These are phyloP conservation scores for Tylopilus orsonianus DNA, from an alignment of 1,284 basidiomycete genomes.

Conservation along the genomic window DNA sequence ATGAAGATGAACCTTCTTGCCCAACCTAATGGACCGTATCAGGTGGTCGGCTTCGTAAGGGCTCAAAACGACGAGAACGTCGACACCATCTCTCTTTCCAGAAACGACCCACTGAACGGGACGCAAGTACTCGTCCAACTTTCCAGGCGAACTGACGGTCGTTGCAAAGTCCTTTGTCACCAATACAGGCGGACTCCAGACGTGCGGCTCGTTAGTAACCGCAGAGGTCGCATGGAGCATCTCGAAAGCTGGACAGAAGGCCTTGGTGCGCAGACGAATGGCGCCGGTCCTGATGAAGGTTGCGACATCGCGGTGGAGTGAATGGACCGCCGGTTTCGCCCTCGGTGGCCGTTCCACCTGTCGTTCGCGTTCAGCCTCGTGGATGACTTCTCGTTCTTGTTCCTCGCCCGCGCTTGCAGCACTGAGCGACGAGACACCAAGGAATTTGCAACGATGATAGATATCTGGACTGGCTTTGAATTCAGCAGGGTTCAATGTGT, in stretches of 20 bases:
- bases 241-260: constrained; percentile 15
- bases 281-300: constrained; percentile 28
- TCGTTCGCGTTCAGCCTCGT: constrained; percentile 44
- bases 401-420: constrained; percentile 41
- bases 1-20: constrained; percentile 40
- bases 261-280: background rate
- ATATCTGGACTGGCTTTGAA: constrained; percentile 25
- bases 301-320: constrained; percentile 21
- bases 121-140: constrained; percentile 37
- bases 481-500: background rate
- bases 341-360: constrained; percentile 38
- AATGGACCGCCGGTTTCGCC: constrained; percentile 25
- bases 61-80: constrained; percentile 41
- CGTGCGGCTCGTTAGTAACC: constrained; percentile 1
- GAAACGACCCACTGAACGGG: constrained; percentile 48
- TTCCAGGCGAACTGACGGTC: constrained; percentile 1
- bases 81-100: background rate
- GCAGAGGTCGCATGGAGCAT: constrained; percentile 16
- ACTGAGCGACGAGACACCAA: constrained; percentile 27
- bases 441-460: constrained; percentile 24
- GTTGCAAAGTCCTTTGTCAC: constrained; percentile 35
- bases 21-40: constrained; percentile 38
- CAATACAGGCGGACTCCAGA: constrained; percentile 26
- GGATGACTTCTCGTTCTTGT: constrained; percentile 48
- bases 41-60: constrained; percentile 46